Percentiles rank a stretch among this genome's conserved stretches.
phyloP scores from a whole-genome alignment of 1,284 basidiomycete species.

The Polyporus tsugae region DNA sequence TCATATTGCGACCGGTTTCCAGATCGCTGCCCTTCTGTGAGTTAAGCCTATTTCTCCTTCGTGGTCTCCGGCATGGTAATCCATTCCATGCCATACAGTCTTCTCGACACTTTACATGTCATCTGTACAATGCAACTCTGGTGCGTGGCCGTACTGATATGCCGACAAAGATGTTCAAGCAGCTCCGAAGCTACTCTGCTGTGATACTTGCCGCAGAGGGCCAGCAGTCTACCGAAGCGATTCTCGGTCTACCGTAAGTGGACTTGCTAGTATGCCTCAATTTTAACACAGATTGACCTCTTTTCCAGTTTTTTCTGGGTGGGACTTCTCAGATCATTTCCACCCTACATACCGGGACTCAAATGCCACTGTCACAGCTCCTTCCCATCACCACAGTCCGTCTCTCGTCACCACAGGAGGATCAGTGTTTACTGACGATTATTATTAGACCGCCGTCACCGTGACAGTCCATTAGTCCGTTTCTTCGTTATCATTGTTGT shows the following conservation, averaged over 20 bases:
- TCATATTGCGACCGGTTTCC: not conserved
- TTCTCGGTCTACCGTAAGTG: not conserved
- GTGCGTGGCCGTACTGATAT: not conserved
- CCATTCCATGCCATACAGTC: not conserved
- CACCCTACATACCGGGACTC: not conserved
- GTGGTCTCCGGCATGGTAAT: not conserved
- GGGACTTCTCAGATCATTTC: not conserved
- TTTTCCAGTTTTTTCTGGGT: constrained; percentile 1
- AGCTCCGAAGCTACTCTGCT: not conserved
- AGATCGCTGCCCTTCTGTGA: constrained; percentile 2
- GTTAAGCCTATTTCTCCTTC: not conserved
- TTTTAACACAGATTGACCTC: not conserved
- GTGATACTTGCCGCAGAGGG: not conserved
- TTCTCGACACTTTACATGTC: not conserved
- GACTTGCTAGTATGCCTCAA: not conserved
- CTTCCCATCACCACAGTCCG: not conserved
- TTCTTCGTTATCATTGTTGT: not conserved
- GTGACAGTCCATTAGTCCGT: not conserved
- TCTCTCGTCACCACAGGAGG: not conserved
- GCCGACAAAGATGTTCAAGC: not conserved
- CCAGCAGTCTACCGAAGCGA: no score
- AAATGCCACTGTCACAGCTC: not conserved
- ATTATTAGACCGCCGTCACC: not conserved
- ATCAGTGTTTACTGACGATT: not conserved
- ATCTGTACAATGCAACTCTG: not conserved